phyloP scores from a whole-genome alignment of 306 rosid genomes.

The Luffa aegyptiaca region DNA sequence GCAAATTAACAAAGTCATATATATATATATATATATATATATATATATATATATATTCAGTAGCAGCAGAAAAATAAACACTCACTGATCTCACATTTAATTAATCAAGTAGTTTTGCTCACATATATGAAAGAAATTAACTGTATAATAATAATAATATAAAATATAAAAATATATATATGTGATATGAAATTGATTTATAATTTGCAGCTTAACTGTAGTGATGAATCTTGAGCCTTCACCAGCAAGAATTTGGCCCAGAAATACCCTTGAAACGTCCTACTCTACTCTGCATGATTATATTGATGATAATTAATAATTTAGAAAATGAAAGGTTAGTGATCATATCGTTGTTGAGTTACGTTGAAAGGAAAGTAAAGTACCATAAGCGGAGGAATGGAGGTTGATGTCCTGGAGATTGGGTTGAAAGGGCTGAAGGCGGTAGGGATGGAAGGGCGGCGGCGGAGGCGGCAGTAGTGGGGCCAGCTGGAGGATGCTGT shows the following conservation, averaged over 20 bases:
- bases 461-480: not conserved
- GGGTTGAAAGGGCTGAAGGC: conserved; percentile 33
- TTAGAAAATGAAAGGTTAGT: too few relatives aligned
- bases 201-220: not conserved
- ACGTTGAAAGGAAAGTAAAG: not conserved
- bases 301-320: too few relatives aligned
- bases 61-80: not conserved
- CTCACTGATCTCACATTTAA: not conserved
- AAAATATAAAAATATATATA: not conserved
- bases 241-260: not conserved
- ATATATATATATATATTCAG: not conserved
- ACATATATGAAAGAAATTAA: not conserved
- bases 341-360: too few relatives aligned
- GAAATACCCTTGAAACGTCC: too few relatives aligned
- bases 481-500: conserved; percentile 27
- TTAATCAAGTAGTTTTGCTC: not conserved
- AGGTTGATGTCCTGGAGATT: conserved; percentile 32
- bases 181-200: not conserved
- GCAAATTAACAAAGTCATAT: not conserved
- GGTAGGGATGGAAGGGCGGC: conserved; percentile 12
- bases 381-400: conserved; percentile 20
- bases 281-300: not conserved
- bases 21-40: not conserved
- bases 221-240: not conserved
- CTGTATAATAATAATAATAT: not conserved